phyloP scores from a whole-genome alignment of 2,329 filamentous ascomycete genomes.

The Aspergillus ochraceus region DNA sequence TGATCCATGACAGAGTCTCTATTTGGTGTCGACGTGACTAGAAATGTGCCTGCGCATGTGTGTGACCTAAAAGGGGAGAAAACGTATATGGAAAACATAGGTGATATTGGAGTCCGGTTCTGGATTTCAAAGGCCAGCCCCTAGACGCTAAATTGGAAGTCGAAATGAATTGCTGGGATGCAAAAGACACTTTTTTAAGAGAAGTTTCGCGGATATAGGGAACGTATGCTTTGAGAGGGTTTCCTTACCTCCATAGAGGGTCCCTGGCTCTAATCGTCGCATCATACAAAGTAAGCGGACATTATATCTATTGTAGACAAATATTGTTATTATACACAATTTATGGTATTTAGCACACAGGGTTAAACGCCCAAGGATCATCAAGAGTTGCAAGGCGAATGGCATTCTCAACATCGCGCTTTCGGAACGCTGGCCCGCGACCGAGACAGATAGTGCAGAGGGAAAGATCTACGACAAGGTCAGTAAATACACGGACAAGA shows the following conservation, averaged over 20 bases:
- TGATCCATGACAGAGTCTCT: slow-evolving; percentile 42
- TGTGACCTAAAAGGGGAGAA: slow-evolving; percentile 1
- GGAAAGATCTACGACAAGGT: slow-evolving; percentile 18
- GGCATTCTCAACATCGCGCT: slow-evolving; percentile 22
- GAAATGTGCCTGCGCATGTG: slow-evolving; percentile 11
- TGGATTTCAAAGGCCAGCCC: not conserved
- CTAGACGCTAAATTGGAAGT: slow-evolving; percentile 3
- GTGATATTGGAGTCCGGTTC: not conserved
- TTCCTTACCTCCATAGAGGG: no score
- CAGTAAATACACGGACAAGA: slow-evolving; percentile 5
- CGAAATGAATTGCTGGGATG: slow-evolving; percentile 1
- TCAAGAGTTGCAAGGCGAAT: slow-evolving; percentile 17
- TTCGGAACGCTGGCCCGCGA: slow-evolving; percentile 22
- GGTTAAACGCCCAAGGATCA: slow-evolving; percentile 11
- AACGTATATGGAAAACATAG: not conserved
- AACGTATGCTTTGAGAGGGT: no score
- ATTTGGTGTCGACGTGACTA: slow-evolving; percentile 42
- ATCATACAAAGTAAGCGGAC: no score
- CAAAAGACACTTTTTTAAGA: not conserved
- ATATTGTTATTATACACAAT: no score
- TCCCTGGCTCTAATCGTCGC: no score
- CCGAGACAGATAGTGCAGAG: slow-evolving; percentile 21
- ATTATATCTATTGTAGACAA: no score
- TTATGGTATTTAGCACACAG: not conserved
- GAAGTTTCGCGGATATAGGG: slow-evolving; percentile 6